Percentiles rank a stretch among this genome's conserved stretches.
Conservation (phyloP, 257 asterid genomes). For the Gentiana dahurica region DNA sequence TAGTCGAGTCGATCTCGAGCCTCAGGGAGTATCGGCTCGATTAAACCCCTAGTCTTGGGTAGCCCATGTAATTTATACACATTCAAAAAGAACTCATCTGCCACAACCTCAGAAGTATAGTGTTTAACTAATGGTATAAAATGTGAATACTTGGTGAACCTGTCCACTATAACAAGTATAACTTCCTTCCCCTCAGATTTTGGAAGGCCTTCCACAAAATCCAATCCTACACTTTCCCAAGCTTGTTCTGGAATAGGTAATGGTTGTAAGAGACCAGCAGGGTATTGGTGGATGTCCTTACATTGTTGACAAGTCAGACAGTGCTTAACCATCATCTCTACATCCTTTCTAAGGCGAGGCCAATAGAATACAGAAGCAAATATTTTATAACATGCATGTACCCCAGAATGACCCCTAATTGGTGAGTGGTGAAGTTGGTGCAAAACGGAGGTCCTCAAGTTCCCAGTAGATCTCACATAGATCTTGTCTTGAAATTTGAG, state of each 20-base stretch:
- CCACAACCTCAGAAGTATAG: background rate
- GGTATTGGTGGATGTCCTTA: too few species aligned
- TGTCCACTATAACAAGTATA: background rate
- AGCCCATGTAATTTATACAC: background rate
- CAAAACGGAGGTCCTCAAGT: background rate
- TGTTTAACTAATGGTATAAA: conserved; percentile 1
- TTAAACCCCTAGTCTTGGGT: too few species aligned
- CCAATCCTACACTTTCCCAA: background rate
- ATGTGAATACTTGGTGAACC: background rate
- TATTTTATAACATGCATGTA: background rate
- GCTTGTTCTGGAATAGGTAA: too few species aligned
- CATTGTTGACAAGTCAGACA: background rate
- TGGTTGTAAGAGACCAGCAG: too few species aligned
- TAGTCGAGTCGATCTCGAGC: too few species aligned
- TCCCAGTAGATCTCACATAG: background rate
- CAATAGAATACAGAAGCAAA: background rate
- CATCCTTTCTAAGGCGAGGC: too few species aligned
- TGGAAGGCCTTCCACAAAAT: background rate
- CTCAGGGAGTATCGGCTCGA: too few species aligned
- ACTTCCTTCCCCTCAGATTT: background rate
- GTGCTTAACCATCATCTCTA: background rate
- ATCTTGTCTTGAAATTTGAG: too few species aligned
- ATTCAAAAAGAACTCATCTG: background rate
- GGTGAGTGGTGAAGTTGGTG: background rate
- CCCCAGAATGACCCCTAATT: background rate